A percentile compares a stretch with the other conserved stretches of the same genome.
These are phyloP conservation scores for Barnettozyma vustinii DNA, from an alignment of 805 yeast species.

Conservation along the genomic window DNA sequence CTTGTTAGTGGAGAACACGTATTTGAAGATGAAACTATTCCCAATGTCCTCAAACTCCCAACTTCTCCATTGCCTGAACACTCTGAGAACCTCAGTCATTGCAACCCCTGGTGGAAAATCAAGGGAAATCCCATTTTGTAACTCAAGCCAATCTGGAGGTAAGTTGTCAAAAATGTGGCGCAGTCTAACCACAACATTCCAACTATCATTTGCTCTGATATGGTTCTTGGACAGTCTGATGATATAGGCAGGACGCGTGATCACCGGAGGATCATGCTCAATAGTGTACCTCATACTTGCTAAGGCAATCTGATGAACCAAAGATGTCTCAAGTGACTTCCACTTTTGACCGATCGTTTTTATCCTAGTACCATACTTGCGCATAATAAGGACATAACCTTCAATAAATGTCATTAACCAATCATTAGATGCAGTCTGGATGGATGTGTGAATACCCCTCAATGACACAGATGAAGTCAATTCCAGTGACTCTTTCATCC, in stretches of 20 bases:
- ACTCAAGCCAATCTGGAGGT: conserved; percentile 45
- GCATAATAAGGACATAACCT: neutral
- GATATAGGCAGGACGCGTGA: conserved; percentile 84
- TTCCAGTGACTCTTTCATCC: conserved; percentile 23
- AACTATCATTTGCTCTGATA: conserved; percentile 73
- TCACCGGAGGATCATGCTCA: conserved; percentile 81
- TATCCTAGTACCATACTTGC: conserved; percentile 1
- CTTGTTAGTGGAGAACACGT: conserved; percentile 34
- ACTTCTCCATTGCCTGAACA: conserved; percentile 77
- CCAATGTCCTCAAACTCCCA: conserved; percentile 79
- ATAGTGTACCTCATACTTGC: conserved; percentile 49
- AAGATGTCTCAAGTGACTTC: conserved; percentile 25
- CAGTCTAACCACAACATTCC: conserved; percentile 79
- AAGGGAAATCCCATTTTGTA: conserved; percentile 29
- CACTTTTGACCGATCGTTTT: conserved; percentile 5
- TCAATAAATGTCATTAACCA: conserved; percentile 27
- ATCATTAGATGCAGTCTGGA: conserved; percentile 30
- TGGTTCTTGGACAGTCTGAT: conserved; percentile 68
- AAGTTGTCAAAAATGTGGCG: conserved; percentile 63
- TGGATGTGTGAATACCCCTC: conserved; percentile 26
- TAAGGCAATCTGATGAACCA: conserved; percentile 37
- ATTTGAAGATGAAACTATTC: conserved; percentile 48
- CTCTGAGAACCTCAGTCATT: conserved; percentile 44
- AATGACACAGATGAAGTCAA: conserved; percentile 24
- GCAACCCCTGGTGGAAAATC: conserved; percentile 50